Base-by-base conservation (phyloP, 176 grass and related monocot genomes). In the Aegilops tauschii region DNA sequence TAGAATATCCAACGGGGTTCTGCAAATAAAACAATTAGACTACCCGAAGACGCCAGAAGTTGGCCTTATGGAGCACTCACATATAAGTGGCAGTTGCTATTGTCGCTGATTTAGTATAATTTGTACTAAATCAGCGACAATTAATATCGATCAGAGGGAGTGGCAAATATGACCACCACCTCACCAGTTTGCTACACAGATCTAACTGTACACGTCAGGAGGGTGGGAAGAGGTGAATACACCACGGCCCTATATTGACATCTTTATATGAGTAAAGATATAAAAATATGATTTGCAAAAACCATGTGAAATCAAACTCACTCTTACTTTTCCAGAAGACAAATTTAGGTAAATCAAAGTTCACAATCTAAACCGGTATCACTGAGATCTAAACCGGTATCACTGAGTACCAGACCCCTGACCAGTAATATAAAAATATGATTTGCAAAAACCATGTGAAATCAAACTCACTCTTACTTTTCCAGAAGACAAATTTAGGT, bases 271-370 rank as follows among this genome's bases (percentile, higher is more conserved):
- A 45, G n/a, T 74, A 45, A 14, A 45, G 25, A 42, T 68, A 47
- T 58, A 14, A 65, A 77, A 58, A 21, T n/a, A 61, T 77, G 25
- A 44, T 59, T 58, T 34, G 18, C 44, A 34, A 58, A 0, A 87
- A 82, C 65, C 65, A 45, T 61, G 82, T 39, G 14, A 37, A 68
- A 83, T 27, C 20, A 78, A 78, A 66, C 62, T 83, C 47, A 34
- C 1, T 1, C 12, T 32, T 49, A 52, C 14, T 29, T 72, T 39
- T 34, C 52, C 28, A 79, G 1, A 23, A 71, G 9, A 83, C 47
- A 11, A 11, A 5, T 25, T 25, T 25, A 5, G 17, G 70, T 83
- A 12, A 77, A 77, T 69, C 47, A 72, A 76, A 39, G 17, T 58
- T 76, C 80, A 27, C 35, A 83, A 44, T 28, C 40, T 2, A 9